Base-by-base conservation (phyloP, 1,139 yeast species). In the Taphrina communis region DNA sequence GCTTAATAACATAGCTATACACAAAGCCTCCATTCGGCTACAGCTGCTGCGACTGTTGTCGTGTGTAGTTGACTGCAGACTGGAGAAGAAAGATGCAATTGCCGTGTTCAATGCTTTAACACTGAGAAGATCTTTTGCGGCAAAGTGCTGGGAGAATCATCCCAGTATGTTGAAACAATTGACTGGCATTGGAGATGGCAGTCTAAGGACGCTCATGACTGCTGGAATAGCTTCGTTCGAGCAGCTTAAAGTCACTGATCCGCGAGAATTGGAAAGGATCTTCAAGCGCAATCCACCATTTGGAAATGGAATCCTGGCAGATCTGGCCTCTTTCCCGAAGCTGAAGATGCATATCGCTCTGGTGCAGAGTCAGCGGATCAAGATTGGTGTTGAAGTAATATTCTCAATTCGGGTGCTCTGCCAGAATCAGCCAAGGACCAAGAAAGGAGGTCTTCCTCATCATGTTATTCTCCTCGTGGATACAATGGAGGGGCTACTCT, bases 131-230 rank as follows among this genome's bases (percentile, higher is more conserved):
- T 80, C 82, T 57, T 70, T 83, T 2, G 74, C 74, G 57, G 83
- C 83, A 0, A 78, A 76, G 69, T 79, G 85, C 25, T 84, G 87
- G 87, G 86, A 83, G 72, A 80, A 79, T 61, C 75, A 82, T 0
- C 76, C 82, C 0, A 77, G 79, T 73, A 80, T 80, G 9, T 74
- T 84, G 36, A 76, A 81, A 66, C 87, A 84, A 69, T 70, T 84
- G 19, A 81, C 81, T 36, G 82, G 82, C 5, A 74, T 84, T 35
- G 85, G 84, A 0, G 71, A 80, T 1, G 80, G 77, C 0, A 77
- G 80, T 35, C 79, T 82, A 0, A 76, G 80, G 60, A 80, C 78
- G 57, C 77, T 84, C 60, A 75, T 77, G 0, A 78, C 75, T 21
- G 79, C 79, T 14, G 77, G 79, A 19, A 73, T 84, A 0, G 70